Conservation (phyloP, 2,329 filamentous ascomycete species). For the Beauveria rudraprayagi region DNA sequence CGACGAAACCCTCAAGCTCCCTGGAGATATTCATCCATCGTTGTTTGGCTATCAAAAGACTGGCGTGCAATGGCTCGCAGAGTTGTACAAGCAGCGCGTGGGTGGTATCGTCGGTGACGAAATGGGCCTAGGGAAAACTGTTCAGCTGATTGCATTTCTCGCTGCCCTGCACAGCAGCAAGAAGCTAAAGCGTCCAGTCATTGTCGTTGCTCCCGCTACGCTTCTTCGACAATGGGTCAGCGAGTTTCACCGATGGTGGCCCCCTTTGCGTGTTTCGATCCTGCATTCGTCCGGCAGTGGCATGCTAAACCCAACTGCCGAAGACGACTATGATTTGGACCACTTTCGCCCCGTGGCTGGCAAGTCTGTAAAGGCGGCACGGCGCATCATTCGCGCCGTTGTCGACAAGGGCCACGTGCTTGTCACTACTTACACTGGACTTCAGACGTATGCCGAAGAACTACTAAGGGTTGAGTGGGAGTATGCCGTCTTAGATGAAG, state of each 20-base stretch:
- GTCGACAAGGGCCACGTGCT: conserved; percentile 81
- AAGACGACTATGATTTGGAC: conserved; percentile 45
- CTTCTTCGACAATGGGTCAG: conserved; percentile 97
- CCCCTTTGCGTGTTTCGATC: conserved; percentile 92
- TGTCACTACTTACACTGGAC: conserved; percentile 88
- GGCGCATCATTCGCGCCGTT: conserved; percentile 74
- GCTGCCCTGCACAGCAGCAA: conserved; percentile 89
- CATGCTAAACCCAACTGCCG: conserved; percentile 75
- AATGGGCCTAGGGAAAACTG: conserved; percentile 97
- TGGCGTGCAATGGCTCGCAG: conserved; percentile 91
- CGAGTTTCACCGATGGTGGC: conserved; percentile 98
- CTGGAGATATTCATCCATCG: conserved; percentile 86
- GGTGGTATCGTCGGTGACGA: conserved; percentile 95
- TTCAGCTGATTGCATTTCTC: conserved; percentile 65
- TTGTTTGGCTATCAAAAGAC: conserved; percentile 97
- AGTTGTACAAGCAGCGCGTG: conserved; percentile 80
- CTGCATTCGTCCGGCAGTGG: conserved; percentile 92
- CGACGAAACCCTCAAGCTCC: conserved; percentile 68
- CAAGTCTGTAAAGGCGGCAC: conserved; percentile 51
- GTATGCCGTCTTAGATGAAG: conserved; percentile 90
- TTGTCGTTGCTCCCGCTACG: conserved; percentile 89
- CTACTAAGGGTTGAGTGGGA: conserved; percentile 82
- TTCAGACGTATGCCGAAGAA: conserved; percentile 84
- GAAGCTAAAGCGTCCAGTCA: conserved; percentile 72
- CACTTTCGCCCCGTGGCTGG: conserved; percentile 26